Evolutionary conservation across 805 yeast genomes (phyloP), one percentile per base, ranked within the genome.

Genomic region (Yamadazyma philogaea): DNA sequence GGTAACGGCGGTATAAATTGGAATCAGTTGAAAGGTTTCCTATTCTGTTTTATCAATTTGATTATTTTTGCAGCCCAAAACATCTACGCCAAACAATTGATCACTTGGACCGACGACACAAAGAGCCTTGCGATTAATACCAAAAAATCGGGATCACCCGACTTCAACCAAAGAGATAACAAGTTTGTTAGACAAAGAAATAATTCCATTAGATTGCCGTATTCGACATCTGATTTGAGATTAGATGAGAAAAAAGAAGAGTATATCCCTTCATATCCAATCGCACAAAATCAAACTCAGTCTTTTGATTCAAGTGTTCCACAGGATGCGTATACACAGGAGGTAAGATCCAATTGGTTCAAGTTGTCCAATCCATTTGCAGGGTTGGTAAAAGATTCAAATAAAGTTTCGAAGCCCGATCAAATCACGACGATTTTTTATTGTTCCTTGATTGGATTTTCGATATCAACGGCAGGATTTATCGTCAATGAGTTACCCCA

Each of bases 61-160:
- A 59, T 84, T 6, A 78, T 87, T 15, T 88, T 89, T 67, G 95
- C 91, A 4, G 77, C 81, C 2, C 96, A 88, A 56, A 88, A 88
- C 57, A 85, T 89, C 34, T 88, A 87, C 61, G 89, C 93, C 30
- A 89, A 89, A 63, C 82, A 80, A 49, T 80, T 89, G 30, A 77
- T 88, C 47, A 87, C 70, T 1, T 64, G 72, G 71, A 54, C 51
- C 7, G 64, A 61, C 41, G 56, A 52, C 12, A 38, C 50, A 12
- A 38, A 35, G n/a, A 28, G 34, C n/a, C 34, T 42, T 33, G 55
- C 53, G 4, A 39, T 39, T 7, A 35, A 24, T 14, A 28, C 39
- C 7, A 37, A 21, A 17, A 28, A 28, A 16, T 26, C 38, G 3
- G 36, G 30, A 7, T 34, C 43, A 11, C 43, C 43, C 16, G 39